phyloP scores from a whole-genome alignment of 108 stramenopile species.

The Nitzschia inconspicua region DNA sequence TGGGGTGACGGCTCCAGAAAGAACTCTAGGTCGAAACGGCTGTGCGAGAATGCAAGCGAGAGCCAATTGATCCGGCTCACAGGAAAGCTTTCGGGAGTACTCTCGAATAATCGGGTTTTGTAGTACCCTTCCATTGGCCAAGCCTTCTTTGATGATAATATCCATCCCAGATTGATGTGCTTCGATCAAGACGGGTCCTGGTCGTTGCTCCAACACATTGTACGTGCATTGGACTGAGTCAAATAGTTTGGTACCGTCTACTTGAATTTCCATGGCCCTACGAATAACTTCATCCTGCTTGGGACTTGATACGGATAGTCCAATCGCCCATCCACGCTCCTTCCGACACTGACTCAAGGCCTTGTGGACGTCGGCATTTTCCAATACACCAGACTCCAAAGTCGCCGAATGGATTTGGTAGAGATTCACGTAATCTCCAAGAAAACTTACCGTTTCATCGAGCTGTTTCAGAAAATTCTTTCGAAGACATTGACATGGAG shows the following conservation, averaged over 20 bases:
- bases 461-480: constrained; percentile 62
- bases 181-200: constrained; percentile 40
- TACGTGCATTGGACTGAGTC: constrained; percentile 83
- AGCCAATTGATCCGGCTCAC: constrained; percentile 64
- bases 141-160: constrained; percentile 80
- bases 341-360: constrained; percentile 46
- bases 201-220: constrained; percentile 72
- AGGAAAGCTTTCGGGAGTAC: constrained; percentile 35
- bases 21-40: constrained; percentile 64
- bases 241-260: constrained; percentile 39
- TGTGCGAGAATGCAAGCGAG: constrained; percentile 68
- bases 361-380: constrained; percentile 45
- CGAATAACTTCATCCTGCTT: constrained; percentile 58
- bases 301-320: constrained; percentile 67
- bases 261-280: constrained; percentile 49
- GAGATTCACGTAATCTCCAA: constrained; percentile 65
- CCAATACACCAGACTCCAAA: constrained; percentile 70
- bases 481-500: neutral
- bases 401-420: constrained; percentile 85
- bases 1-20: constrained; percentile 66
- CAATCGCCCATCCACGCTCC: constrained; percentile 65
- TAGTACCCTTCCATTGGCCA: constrained; percentile 72
- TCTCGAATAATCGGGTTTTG: constrained; percentile 24
- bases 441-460: constrained; percentile 41
- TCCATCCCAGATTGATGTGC: constrained; percentile 61